phyloP scores from a whole-genome alignment of 768 basidiomycete species.

The Macrolepiota dolichaula region DNA sequence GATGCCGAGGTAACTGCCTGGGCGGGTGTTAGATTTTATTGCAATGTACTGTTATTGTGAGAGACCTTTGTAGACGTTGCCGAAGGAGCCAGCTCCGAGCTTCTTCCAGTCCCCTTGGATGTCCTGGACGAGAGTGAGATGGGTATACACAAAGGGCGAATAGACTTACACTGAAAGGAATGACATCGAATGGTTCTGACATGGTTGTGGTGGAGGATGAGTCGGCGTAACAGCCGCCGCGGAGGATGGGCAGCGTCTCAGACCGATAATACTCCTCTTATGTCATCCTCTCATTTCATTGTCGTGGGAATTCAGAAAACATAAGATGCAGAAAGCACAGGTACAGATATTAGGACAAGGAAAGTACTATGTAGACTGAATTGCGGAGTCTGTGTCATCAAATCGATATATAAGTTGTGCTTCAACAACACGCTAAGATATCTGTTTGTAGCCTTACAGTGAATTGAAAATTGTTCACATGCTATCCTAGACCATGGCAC shows the following conservation, averaged over 20 bases:
- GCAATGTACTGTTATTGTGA: neutral
- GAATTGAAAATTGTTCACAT: too few relatives aligned
- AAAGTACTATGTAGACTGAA: too few relatives aligned
- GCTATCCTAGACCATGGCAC: too few relatives aligned
- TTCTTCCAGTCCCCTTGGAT: constrained; percentile 88
- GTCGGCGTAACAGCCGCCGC: neutral
- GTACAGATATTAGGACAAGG: too few relatives aligned
- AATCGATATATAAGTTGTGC: too few relatives aligned
- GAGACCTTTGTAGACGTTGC: constrained; percentile 84
- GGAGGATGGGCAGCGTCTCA: neutral
- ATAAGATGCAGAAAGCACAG: too few relatives aligned
- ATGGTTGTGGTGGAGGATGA: constrained; percentile 16
- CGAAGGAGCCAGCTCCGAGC: constrained; percentile 89
- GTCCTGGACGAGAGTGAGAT: constrained; percentile 45
- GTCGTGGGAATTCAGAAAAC: constrained; percentile 1
- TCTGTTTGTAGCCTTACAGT: too few relatives aligned
- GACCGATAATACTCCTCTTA: constrained; percentile 5
- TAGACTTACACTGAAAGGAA: constrained; percentile 71
- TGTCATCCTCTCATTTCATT: constrained; percentile 7
- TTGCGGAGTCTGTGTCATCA: too few relatives aligned
- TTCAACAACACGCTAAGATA: too few relatives aligned
- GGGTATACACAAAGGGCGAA: constrained; percentile 8
- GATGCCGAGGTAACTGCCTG: constrained; percentile 89
- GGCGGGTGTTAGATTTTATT: neutral
- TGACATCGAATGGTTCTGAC: constrained; percentile 83